A percentile compares a stretch with the other conserved stretches of the same genome.
phyloP scores from a whole-genome alignment of 2,329 filamentous ascomycete genomes.

The Claviceps humidiphila region DNA sequence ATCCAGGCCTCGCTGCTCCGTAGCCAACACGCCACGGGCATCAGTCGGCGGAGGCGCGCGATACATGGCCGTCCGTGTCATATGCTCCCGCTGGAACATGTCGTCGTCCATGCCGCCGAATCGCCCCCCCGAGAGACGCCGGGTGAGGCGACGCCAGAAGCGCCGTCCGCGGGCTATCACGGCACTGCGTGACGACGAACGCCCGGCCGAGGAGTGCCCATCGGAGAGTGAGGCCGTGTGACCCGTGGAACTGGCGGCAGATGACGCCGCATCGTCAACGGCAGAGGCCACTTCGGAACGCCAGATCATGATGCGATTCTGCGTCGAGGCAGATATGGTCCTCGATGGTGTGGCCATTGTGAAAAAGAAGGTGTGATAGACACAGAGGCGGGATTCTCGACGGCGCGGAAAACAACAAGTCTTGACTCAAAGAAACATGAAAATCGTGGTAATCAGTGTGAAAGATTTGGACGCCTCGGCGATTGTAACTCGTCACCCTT shows the following conservation, averaged over 20 bases:
- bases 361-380: background rate
- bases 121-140: slow-evolving; percentile 9
- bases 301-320: slow-evolving; percentile 34
- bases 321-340: slow-evolving; percentile 5
- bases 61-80: slow-evolving; percentile 24
- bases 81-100: slow-evolving; percentile 6
- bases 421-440: background rate
- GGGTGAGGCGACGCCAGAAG: slow-evolving; percentile 12
- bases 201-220: slow-evolving; percentile 7
- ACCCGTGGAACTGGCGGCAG: slow-evolving; percentile 14
- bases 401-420: too few relatives aligned
- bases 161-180: slow-evolving; percentile 10
- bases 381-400: background rate
- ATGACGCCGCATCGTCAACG: slow-evolving; percentile 16
- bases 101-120: slow-evolving; percentile 7
- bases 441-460: background rate
- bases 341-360: background rate
- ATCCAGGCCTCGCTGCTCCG: slow-evolving; percentile 8
- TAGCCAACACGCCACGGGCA: slow-evolving; percentile 8
- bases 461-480: too few relatives aligned
- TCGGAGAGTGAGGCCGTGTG: slow-evolving; percentile 3
- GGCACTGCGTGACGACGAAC: background rate
- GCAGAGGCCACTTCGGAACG: slow-evolving; percentile 32
- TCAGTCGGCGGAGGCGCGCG: slow-evolving; percentile 9
- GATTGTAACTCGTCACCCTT: background rate